Evolutionary conservation across 352 stramenopile species (phyloP).

Genomic region (Phytophthora idaei): DNA sequence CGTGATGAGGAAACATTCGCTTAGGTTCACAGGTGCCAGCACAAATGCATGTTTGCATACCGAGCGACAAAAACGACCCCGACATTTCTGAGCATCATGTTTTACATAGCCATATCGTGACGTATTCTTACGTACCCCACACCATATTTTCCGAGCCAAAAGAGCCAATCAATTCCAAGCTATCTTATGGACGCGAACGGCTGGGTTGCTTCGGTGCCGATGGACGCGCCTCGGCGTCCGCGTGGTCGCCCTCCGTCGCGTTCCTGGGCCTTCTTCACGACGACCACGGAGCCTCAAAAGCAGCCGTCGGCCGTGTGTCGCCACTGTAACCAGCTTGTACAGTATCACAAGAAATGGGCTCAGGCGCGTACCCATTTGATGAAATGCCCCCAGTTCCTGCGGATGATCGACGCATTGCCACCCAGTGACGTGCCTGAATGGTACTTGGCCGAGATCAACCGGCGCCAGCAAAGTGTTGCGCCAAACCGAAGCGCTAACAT

Average conservation of each 20-base stretch:
- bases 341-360: slow-evolving; percentile 70
- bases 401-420: slow-evolving; percentile 36
- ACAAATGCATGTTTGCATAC: not conserved
- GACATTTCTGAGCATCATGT: not conserved
- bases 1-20: not conserved
- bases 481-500: not conserved
- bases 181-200: slow-evolving; percentile 1
- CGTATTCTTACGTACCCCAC: not conserved
- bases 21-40: not conserved
- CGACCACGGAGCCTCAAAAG: slow-evolving; percentile 53
- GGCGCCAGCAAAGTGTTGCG: slow-evolving; percentile 28
- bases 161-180: not conserved
- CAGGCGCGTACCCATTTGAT: slow-evolving; percentile 63
- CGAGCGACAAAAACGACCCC: not conserved
- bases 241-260: slow-evolving; percentile 49
- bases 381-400: slow-evolving; percentile 58
- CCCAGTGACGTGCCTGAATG: slow-evolving; percentile 49
- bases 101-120: not conserved
- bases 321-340: slow-evolving; percentile 50
- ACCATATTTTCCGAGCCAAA: not conserved
- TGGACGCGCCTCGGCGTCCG: slow-evolving; percentile 19
- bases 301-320: slow-evolving; percentile 45
- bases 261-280: slow-evolving; percentile 67
- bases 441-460: slow-evolving; percentile 51
- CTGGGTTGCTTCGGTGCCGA: not conserved